These are phyloP conservation scores for Klebsormidium nitens DNA, from an alignment of 139 green algal species.

Conservation along the genomic window DNA sequence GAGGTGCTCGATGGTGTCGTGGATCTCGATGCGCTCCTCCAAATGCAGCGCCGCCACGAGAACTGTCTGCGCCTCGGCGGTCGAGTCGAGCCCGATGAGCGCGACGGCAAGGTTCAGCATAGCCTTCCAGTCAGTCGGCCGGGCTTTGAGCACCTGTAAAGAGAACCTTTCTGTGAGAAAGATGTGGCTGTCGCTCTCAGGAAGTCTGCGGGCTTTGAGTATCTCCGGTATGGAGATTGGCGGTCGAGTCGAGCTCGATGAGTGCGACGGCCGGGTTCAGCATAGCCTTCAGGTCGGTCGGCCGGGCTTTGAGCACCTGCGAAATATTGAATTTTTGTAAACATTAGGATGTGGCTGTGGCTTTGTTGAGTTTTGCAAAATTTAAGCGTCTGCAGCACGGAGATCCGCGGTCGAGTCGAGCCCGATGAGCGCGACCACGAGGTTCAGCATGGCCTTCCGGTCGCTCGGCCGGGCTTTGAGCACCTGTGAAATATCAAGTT, in stretches of 20 bases:
- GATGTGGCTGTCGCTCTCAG: too few species aligned
- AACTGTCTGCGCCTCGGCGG: conserved; percentile 40
- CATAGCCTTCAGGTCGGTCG: conserved; percentile 51
- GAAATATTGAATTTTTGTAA: too few species aligned
- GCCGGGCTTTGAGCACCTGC: conserved; percentile 42
- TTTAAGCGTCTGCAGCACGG: too few species aligned
- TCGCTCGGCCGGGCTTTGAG: conserved; percentile 41
- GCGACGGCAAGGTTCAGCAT: conserved; percentile 61
- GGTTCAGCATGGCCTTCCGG: conserved; percentile 61
- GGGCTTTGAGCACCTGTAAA: conserved; percentile 41
- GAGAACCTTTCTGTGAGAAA: too few species aligned
- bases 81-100: conserved; percentile 41
- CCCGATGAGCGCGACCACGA: conserved; percentile 52
- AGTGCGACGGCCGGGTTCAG: conserved; percentile 61
- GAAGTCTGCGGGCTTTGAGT: too few species aligned
- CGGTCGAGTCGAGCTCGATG: conserved; percentile 37
- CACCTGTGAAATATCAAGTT: too few species aligned
- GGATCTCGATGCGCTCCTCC: conserved; percentile 41
- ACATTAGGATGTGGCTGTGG: too few species aligned
- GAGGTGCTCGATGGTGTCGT: conserved; percentile 39
- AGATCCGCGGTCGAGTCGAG: conserved; percentile 41
- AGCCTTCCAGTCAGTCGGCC: conserved; percentile 50
- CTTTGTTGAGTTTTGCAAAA: too few species aligned
- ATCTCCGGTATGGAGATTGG: conserved; percentile 40
- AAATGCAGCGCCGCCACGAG: conserved; percentile 27